Conservation (phyloP, 2,329 filamentous ascomycete species). For the Pestalotiopsis sp. region DNA sequence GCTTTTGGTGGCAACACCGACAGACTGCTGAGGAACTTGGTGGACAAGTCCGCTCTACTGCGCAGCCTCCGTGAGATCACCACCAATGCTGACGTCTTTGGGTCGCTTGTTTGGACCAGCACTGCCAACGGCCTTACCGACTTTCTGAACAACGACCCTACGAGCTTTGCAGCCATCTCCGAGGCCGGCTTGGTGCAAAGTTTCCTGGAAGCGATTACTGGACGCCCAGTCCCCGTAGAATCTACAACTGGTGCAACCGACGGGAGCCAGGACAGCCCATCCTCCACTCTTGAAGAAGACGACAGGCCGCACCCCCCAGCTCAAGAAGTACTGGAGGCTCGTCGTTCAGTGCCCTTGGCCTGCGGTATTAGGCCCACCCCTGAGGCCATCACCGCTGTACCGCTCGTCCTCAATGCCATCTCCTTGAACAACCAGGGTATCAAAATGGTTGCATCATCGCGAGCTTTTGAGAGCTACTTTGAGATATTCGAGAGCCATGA, state of each 20-base stretch:
- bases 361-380: constrained; percentile 80
- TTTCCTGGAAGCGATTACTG: constrained; percentile 79
- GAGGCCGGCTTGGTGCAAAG: constrained; percentile 89
- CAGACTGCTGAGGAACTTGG: constrained; percentile 85
- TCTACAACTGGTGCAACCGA: constrained; percentile 30
- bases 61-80: constrained; percentile 79
- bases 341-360: constrained; percentile 50
- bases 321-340: constrained; percentile 46
- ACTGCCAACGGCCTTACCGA: constrained; percentile 88
- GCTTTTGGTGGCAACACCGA: constrained; percentile 78
- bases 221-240: constrained; percentile 43
- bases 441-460: constrained; percentile 80
- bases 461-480: constrained; percentile 82
- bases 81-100: constrained; percentile 75
- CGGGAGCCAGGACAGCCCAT: constrained; percentile 38
- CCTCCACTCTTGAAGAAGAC: constrained; percentile 38
- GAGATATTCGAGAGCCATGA: constrained; percentile 94
- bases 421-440: constrained; percentile 87
- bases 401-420: constrained; percentile 87
- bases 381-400: constrained; percentile 85
- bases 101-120: constrained; percentile 94
- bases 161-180: constrained; percentile 92
- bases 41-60: constrained; percentile 86
- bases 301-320: constrained; percentile 53
- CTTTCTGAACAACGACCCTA: constrained; percentile 98